Base-by-base conservation (phyloP, 805 yeast genomes). In the Suhomyces pyralidae region DNA sequence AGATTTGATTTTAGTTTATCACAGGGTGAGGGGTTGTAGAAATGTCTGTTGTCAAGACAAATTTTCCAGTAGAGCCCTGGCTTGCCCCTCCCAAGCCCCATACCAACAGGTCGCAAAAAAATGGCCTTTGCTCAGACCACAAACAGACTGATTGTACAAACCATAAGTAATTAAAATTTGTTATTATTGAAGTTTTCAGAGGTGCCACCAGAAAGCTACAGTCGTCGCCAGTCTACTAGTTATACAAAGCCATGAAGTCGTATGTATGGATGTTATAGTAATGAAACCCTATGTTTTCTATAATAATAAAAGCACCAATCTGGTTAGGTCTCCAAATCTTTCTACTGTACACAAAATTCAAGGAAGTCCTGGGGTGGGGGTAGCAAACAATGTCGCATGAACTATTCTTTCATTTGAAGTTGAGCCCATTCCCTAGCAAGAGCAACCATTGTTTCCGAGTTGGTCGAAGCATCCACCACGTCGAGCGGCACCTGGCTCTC, bases 401-500 rank as follows among this genome's bases (percentile, higher is more conserved):
- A 14, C 26, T 46, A 20, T n/a, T 50, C 49, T 24, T 24, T 50
- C 30, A 10, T 19, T 42, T 55, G 55, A 14, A 55, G 40, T 36
- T 50, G 48, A 25, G 60, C 62, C 90, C 90, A 86, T 52, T 82
- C 76, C 53, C 76, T 76, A 0, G 88, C 83, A 56, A 88, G 69
- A 48, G 86, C 91, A 10, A 81, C 84, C 80, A 90, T 85, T 0
- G 86, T 80, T 19, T 78, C 76, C 0, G 92, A 80, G 58, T 87
- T 84, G 59, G 83, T 61, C 32, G 88, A 78, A 2, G 97, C 97
- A 64, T 90, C 94, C 3, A 94, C 87, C 19, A 94, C 83, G 62
- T 94, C 99, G 49, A 81, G 77, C 0, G 99, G 99, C 2, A 94
- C 97, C 62, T 89, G 92, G 65, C 85, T 90, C 61, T 93, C 96